Evolutionary conservation across 495 filamentous ascomycete species (phyloP).

Genomic region (Penicillium nucicola): DNA sequence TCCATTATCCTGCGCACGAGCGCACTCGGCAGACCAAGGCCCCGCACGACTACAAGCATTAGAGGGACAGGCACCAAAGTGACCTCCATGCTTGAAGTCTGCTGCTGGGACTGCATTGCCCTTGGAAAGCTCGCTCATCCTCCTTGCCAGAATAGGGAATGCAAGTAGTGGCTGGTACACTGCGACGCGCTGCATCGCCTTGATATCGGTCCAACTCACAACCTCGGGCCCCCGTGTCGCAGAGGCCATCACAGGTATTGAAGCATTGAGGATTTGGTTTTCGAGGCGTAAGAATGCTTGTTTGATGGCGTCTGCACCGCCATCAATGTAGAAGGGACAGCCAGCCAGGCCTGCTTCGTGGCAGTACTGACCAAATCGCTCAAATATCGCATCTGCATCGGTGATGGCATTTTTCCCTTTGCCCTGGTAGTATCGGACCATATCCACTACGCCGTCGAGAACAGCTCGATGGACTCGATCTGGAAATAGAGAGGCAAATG

Average conservation of each 20-base stretch:
- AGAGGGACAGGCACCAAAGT: conserved; percentile 37
- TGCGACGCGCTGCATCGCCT: conserved; percentile 25
- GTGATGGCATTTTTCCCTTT: conserved; percentile 40
- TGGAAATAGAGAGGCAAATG: conserved; percentile 53
- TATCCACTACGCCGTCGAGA: conserved; percentile 55
- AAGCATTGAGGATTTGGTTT: conserved; percentile 35
- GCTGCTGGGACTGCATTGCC: conserved; percentile 55
- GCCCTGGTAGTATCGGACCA: conserved; percentile 40
- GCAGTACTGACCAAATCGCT: conserved; percentile 48
- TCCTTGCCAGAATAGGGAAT: conserved; percentile 54
- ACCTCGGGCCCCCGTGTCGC: conserved; percentile 36
- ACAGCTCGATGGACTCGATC: conserved; percentile 47
- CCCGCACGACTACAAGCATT: conserved; percentile 30
- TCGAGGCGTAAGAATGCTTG: conserved; percentile 39
- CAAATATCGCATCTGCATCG: conserved; percentile 49
- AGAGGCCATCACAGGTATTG: conserved; percentile 41
- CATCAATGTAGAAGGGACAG: conserved; percentile 43
- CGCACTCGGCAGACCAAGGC: conserved; percentile 41
- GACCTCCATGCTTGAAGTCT: conserved; percentile 36
- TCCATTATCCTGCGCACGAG: conserved; percentile 35
- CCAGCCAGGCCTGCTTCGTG: conserved; percentile 31
- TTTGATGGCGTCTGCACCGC: conserved; percentile 38
- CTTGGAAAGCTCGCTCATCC: conserved; percentile 50
- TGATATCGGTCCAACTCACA: conserved; percentile 42
- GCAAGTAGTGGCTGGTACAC: conserved; percentile 57